phyloP scores from a whole-genome alignment of 164 flowering plant species.

The Piper longum region DNA sequence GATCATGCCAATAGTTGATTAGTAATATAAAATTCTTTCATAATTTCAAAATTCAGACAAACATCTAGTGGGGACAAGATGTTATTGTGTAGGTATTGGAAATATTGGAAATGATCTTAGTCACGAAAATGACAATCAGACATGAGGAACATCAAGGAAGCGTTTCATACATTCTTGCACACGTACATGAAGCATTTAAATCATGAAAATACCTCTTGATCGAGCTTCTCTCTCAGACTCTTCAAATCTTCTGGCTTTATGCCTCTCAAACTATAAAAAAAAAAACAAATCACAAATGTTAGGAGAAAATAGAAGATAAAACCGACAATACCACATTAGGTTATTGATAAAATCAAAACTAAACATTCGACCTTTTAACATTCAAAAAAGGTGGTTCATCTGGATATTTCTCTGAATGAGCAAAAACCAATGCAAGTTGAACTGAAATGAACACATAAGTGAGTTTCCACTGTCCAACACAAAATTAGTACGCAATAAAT shows the following conservation, averaged over 20 bases:
- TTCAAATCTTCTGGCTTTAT: constrained; percentile 43
- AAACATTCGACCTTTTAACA: constrained; percentile 46
- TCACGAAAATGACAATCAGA: too few species aligned
- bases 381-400: constrained; percentile 84
- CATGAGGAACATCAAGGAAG: too few species aligned
- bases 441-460: constrained; percentile 37
- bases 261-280: constrained; percentile 43
- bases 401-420: constrained; percentile 92
- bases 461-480: not conserved
- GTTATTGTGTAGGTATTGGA: too few species aligned
- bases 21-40: too few species aligned
- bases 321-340: not conserved
- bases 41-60: too few species aligned
- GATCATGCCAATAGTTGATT: too few species aligned
- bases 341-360: not conserved
- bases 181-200: too few species aligned
- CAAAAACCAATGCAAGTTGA: constrained; percentile 68
- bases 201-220: constrained; percentile 43
- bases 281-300: not conserved
- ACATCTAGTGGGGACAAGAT: too few species aligned
- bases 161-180: too few species aligned
- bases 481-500: not conserved
- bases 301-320: not conserved
- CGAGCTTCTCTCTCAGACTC: constrained; percentile 53
- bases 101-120: too few species aligned